Evolutionary conservation across 176 grass and related monocot genomes (phyloP), one percentile per base, ranked within the genome.

Genomic region (Ampelocalamus luodianensis): DNA sequence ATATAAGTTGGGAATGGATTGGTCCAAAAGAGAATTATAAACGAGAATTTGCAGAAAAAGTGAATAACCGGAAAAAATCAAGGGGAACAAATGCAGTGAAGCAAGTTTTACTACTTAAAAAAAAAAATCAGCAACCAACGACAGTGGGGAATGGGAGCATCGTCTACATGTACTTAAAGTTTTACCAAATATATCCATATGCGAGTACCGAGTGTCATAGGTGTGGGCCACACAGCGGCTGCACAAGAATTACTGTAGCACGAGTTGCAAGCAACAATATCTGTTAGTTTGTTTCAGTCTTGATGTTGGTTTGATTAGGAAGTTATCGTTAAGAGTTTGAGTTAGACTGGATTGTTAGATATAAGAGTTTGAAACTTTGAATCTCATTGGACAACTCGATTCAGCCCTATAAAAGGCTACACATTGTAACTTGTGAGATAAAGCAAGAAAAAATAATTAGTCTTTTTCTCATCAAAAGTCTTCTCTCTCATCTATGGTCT

Each of bases 101-200:
- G 27, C 8, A 69, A 17, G 9, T 53, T 12, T 39, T 58, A 79
- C 17, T 23, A 7, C 4, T 58, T 60, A 29, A 29, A 29, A 29
- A 60, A 46, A 82, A 6, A 32, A 61, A 61, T 36, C 4, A 46
- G 53, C 8, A 61, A 82, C 58, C 48, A 51, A 49, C 20, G 11
- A 74, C 64, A 64, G 15, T 74, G 20, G 42, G 63, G 40, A 34
- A 34, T 71, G 54, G 68, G 23, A 24, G 54, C 55, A 64, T 63
- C 56, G 27, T 38, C 43, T 48, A 61, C 20, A 4, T 74, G 68
- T 24, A 60, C 20, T 58, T 10, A 39, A n/a, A 49, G 12, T 64
- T 73, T 46, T 50, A 49, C 8, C 17, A 46, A 83, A 74, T 49
- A 50, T 14, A 83, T 71, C 9, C 32, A 82, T 82, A 63, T n/a